These are phyloP conservation scores for Pestalotiopsis fici DNA, from an alignment of 2,329 filamentous ascomycete species.

Conservation along the genomic window DNA sequence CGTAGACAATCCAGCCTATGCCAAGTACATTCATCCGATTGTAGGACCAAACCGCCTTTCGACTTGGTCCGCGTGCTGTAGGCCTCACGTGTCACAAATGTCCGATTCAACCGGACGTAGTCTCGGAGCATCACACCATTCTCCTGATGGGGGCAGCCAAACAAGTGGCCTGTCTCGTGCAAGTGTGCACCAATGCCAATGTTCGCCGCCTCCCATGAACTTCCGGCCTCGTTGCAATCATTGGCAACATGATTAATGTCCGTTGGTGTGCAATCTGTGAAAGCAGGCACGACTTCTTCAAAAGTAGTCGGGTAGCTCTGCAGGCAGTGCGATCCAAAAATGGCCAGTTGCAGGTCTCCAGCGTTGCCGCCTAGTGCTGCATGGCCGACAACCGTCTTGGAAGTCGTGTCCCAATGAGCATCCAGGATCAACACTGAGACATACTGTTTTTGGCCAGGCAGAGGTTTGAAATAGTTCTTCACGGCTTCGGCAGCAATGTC, in stretches of 20 bases:
- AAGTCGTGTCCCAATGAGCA: constrained; percentile 77
- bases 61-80: constrained; percentile 86
- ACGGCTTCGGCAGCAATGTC: constrained; percentile 77
- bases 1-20: constrained; percentile 86
- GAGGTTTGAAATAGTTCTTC: constrained; percentile 72
- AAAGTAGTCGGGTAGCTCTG: constrained; percentile 89
- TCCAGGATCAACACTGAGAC: constrained; percentile 87
- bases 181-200: constrained; percentile 92
- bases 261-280: constrained; percentile 87
- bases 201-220: constrained; percentile 93
- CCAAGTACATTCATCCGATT: constrained; percentile 86
- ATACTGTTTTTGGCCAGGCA: constrained; percentile 80
- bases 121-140: constrained; percentile 90
- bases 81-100: constrained; percentile 78
- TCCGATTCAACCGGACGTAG: constrained; percentile 81
- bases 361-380: constrained; percentile 77
- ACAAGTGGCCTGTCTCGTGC: constrained; percentile 86
- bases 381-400: constrained; percentile 74
- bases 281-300: constrained; percentile 87
- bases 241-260: constrained; percentile 81
- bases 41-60: constrained; percentile 74
- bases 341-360: constrained; percentile 77
- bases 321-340: constrained; percentile 90
- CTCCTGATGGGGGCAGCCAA: constrained; percentile 88
- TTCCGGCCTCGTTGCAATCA: constrained; percentile 83